Percentiles rank a stretch among this genome's conserved stretches.
These are phyloP conservation scores for Suillus subalutaceus DNA, from an alignment of 768 basidiomycete genomes.

Conservation along the genomic window DNA sequence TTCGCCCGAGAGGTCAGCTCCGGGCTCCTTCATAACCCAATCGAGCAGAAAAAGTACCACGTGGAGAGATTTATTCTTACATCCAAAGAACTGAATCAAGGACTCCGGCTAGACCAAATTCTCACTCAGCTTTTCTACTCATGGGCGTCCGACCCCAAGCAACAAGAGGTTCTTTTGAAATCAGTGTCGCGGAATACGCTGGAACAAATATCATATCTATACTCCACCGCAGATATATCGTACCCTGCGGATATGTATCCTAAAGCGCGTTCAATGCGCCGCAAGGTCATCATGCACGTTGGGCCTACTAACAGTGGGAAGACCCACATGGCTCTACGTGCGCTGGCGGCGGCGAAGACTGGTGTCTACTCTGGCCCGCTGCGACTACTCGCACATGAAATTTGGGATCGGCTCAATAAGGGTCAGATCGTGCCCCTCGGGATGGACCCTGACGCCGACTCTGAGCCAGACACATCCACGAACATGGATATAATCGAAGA, in stretches of 20 bases:
- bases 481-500: constrained; percentile 35
- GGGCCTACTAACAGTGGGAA: constrained; percentile 99
- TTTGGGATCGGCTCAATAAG: constrained; percentile 87
- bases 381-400: constrained; percentile 92
- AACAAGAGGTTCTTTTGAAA: constrained; percentile 25
- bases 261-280: constrained; percentile 57
- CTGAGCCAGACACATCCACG: constrained; percentile 39
- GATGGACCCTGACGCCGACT: constrained; percentile 43
- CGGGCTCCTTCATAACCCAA: constrained; percentile 29
- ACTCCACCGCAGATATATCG: constrained; percentile 42
- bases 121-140: constrained; percentile 56
- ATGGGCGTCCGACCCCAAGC: constrained; percentile 50
- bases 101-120: constrained; percentile 46
- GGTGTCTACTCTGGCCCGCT: constrained; percentile 93
- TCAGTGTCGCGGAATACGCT: constrained; percentile 38
- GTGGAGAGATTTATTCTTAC: constrained; percentile 47
- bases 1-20: constrained; percentile 44
- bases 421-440: constrained; percentile 86
- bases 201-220: constrained; percentile 40
- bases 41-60: constrained; percentile 34
- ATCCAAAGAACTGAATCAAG: constrained; percentile 27
- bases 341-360: constrained; percentile 70
- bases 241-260: constrained; percentile 53
- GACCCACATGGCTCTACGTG: constrained; percentile 90
- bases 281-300: constrained; percentile 92